Conservation (phyloP, 2,329 filamentous ascomycete genomes). For the Cytospora mali region DNA sequence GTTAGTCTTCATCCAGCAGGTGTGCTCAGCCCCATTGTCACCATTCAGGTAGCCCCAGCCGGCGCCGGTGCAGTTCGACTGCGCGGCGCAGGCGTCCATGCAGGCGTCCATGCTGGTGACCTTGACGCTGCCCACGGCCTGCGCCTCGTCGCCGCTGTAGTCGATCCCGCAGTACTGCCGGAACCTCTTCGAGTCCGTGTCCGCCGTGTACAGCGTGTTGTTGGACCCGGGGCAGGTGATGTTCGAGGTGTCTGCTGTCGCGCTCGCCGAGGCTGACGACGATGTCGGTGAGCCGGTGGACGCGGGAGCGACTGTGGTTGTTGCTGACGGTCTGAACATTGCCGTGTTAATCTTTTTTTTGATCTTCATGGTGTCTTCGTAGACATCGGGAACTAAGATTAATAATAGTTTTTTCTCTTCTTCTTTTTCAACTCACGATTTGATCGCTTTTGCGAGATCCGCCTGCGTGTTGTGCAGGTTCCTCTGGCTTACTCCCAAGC, state of each 20-base stretch:
- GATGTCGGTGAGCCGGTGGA: slow-evolving; percentile 25
- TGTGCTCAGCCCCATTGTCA: slow-evolving; percentile 43
- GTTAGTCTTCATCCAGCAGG: slow-evolving; percentile 48
- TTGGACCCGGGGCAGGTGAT: slow-evolving; percentile 32
- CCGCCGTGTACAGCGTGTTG: slow-evolving; percentile 34
- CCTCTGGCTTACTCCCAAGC: slow-evolving; percentile 35
- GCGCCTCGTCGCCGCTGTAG: slow-evolving; percentile 33
- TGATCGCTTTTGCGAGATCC: slow-evolving; percentile 28
- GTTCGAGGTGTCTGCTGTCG: slow-evolving; percentile 26
- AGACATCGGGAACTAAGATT: background rate
- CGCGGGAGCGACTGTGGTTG: slow-evolving; percentile 11
- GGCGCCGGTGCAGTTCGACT: slow-evolving; percentile 44
- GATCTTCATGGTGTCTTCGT: background rate
- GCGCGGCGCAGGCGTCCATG: slow-evolving; percentile 48
- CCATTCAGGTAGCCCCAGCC: slow-evolving; percentile 49
- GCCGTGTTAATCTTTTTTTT: background rate
- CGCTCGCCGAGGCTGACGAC: slow-evolving; percentile 18
- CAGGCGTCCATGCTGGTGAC: slow-evolving; percentile 47
- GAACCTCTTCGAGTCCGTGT: slow-evolving; percentile 31
- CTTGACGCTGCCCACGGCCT: slow-evolving; percentile 40
- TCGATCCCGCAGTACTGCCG: slow-evolving; percentile 35
- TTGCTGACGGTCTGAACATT: slow-evolving; percentile 8
- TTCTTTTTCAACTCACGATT: slow-evolving; percentile 16
- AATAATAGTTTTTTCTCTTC: no score
- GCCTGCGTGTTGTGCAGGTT: slow-evolving; percentile 31